phyloP scores from a whole-genome alignment of 176 grass and related monocot genomes.

The Neostapfia colusana region DNA sequence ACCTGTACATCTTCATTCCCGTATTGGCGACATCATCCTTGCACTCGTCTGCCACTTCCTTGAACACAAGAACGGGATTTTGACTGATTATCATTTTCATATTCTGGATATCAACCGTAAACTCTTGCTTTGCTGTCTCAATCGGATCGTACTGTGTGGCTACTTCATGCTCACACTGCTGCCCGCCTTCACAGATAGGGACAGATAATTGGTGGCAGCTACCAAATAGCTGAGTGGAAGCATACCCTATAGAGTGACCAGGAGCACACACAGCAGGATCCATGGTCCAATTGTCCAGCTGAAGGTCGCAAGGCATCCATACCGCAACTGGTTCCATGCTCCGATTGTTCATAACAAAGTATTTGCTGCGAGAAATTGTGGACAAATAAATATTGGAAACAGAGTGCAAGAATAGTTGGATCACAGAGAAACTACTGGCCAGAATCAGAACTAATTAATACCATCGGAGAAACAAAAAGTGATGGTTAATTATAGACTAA shows the following conservation, averaged over 20 bases:
- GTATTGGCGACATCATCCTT: not conserved
- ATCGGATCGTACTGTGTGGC: not conserved
- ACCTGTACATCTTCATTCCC: not conserved
- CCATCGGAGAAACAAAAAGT: not conserved
- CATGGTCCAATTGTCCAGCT: not conserved
- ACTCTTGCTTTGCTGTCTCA: not conserved
- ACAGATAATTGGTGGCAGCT: not conserved
- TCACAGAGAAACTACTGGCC: not conserved
- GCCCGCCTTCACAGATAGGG: not conserved
- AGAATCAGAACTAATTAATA: too few relatives aligned
- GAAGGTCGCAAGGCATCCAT: not conserved
- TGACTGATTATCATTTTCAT: not conserved
- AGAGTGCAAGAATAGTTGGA: not conserved
- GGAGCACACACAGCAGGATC: not conserved
- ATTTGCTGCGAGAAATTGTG: not conserved
- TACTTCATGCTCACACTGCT: not conserved
- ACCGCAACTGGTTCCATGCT: not conserved
- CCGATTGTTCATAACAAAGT: not conserved
- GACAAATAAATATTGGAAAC: not conserved
- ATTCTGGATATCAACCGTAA: not conserved
- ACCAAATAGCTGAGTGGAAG: not conserved
- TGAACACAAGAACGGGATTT: not conserved
- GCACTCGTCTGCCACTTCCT: not conserved
- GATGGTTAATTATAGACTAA: not conserved
- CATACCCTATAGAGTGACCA: not conserved